Conservation (phyloP, 1,139 yeast species). For the Sugiyamaella japonica region DNA sequence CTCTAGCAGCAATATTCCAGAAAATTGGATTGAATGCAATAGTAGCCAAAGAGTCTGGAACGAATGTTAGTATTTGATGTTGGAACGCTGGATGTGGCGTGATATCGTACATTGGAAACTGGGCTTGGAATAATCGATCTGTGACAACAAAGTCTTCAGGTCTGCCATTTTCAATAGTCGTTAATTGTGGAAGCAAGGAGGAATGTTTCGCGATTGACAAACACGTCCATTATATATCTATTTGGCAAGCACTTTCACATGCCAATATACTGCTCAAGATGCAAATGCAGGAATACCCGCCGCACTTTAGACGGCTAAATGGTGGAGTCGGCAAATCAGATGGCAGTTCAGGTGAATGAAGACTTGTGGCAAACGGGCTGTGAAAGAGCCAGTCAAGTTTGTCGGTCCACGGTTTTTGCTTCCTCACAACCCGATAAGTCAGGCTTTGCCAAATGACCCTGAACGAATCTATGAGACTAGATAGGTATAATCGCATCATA, state of each 20-base stretch:
- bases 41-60: conserved; percentile 38
- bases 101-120: conserved; percentile 24
- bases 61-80: not conserved
- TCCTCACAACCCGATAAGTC: too few relatives aligned
- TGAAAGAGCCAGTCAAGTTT: not conserved
- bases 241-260: conserved; percentile 8
- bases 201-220: not conserved
- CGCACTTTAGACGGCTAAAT: not conserved
- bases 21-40: conserved; percentile 91
- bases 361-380: not conserved
- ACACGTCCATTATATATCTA: not conserved
- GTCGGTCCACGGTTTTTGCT: too few relatives aligned
- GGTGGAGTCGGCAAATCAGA: not conserved
- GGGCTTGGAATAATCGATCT: conserved; percentile 26
- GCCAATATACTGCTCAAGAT: not conserved
- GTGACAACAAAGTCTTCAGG: conserved; percentile 3
- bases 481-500: too few relatives aligned
- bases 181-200: not conserved
- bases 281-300: not conserved
- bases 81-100: not conserved
- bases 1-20: conserved; percentile 91
- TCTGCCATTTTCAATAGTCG: conserved; percentile 11
- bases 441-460: too few relatives aligned
- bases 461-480: too few relatives aligned
- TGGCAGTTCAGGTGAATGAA: too few relatives aligned